Evolutionary conservation across 1,284 basidiomycete species (phyloP).

Genomic region (Entoloma clypeatum): DNA sequence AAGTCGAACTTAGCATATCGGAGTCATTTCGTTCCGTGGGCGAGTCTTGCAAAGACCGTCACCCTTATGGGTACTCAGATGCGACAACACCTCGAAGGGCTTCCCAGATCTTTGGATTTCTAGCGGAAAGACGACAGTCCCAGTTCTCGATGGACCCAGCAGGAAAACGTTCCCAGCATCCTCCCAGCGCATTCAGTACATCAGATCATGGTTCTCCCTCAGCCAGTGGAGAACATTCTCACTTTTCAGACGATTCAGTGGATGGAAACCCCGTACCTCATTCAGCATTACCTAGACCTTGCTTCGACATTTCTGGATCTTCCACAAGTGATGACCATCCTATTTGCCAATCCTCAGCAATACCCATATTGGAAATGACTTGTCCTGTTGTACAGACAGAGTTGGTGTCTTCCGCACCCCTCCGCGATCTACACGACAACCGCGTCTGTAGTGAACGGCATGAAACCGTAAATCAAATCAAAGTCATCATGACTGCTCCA

Average conservation of each 20-base stretch:
- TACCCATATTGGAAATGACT: too few relatives aligned
- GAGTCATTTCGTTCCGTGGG: conserved; percentile 27
- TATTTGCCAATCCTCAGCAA: too few relatives aligned
- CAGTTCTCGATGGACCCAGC: conserved; percentile 28
- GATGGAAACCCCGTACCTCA: conserved; percentile 27
- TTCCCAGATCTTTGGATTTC: conserved; percentile 65
- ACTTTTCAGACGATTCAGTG: conserved; percentile 31
- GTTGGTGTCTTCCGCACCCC: too few relatives aligned
- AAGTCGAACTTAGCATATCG: conserved; percentile 59
- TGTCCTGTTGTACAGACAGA: too few relatives aligned
- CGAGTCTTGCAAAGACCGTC: conserved; percentile 18
- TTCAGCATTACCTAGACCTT: conserved; percentile 24
- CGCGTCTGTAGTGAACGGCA: too few relatives aligned
- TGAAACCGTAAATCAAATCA: conserved; percentile 15
- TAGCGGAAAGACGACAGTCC: conserved; percentile 43
- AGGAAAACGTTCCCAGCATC: conserved; percentile 34
- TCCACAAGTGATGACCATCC: not conserved
- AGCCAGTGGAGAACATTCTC: conserved; percentile 21
- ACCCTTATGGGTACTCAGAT: conserved; percentile 30
- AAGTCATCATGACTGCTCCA: conserved; percentile 40
- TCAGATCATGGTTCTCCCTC: conserved; percentile 26
- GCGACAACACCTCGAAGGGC: conserved; percentile 57
- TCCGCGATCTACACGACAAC: too few relatives aligned
- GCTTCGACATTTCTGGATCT: conserved; percentile 8
- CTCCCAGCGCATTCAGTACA: conserved; percentile 35